Evolutionary conservation across 2,329 filamentous ascomycete genomes (phyloP), one percentile per base, ranked within the genome.

Genomic region (Curvularia hawaiiensis): DNA sequence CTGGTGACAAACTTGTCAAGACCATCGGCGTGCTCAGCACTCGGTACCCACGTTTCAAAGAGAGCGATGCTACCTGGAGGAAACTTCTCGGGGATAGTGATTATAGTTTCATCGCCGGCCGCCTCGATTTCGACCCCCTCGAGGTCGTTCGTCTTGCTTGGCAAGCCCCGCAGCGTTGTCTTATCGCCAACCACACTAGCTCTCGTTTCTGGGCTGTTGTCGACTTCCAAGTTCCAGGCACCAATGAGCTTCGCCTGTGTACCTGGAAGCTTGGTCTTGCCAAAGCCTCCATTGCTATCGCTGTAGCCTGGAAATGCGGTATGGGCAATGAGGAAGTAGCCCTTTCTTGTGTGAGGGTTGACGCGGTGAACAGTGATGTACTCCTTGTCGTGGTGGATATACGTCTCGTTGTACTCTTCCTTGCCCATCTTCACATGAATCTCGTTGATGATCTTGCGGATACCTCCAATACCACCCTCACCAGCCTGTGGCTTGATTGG

Each of bases 301-400:
- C 92, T 90, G 68, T 93, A 94, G 1, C 92, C 93, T 1, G 93
- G 92, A 78, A 94, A 99, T 0, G 96, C 95, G 4, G 95, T 98
- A 69, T 98, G 95, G 0, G 96, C 94, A 66, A 99, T 93, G 46
- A 98, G 80, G 77, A 98, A 97, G 76, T 97, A 94, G 0, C 95
- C 95, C 74, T 95, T 96, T 57, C 95, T 86, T 1, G 91, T 96
- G 72, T 91, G 88, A 0, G 94, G 95, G 71, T 99, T 93, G 3
- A 98, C 92, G 60, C 96, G 85, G 75, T 99, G 95, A 7, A 99
- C 92, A 0, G 95, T 99, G 70, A 99, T 90, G 73, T 97, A 97
- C 75, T 99, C 90, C 54, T 91, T 90, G 63, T 98, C 93, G 73
- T 99, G 95, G 72, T 99, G 94, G 52, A 99, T 92, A 71, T 97